Evolutionary conservation across 306 rosid genomes (phyloP).

Genomic region (Pueraria montana): DNA sequence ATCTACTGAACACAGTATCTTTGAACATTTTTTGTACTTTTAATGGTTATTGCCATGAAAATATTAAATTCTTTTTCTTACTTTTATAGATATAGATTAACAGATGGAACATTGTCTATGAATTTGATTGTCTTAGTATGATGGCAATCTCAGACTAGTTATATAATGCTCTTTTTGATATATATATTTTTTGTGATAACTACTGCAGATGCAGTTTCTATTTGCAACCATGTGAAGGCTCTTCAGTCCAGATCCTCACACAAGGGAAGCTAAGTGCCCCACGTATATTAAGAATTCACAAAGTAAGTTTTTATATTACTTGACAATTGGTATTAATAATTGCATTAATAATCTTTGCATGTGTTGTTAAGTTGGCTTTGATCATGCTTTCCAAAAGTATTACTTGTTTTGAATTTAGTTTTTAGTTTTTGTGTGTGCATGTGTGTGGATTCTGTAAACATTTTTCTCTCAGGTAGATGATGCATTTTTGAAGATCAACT

Average conservation of each 20-base stretch:
- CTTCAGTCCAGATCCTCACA: conserved; percentile 86
- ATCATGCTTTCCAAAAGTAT: conserved; percentile 27
- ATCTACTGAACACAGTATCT: conserved; percentile 20
- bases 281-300: conserved; percentile 93
- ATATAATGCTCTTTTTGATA: conserved; percentile 34
- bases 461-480: conserved; percentile 21
- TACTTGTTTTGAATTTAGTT: not conserved
- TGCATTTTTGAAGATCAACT: conserved; percentile 31
- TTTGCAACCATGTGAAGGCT: conserved; percentile 96
- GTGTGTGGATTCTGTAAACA: conserved; percentile 28
- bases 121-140: conserved; percentile 33
- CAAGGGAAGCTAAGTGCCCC: conserved; percentile 99
- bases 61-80: conserved; percentile 5
- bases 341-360: not conserved
- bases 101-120: conserved; percentile 20
- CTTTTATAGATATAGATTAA: conserved; percentile 28
- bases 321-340: conserved; percentile 20
- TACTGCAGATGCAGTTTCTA: conserved; percentile 91
- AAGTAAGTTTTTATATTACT: conserved; percentile 64
- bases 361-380: conserved; percentile 14
- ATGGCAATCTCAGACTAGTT: conserved; percentile 2
- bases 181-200: conserved; percentile 29
- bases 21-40: conserved; percentile 19
- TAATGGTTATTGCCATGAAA: conserved; percentile 35
- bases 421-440: not conserved